Evolutionary conservation across 164 flowering plant species (phyloP), one percentile per base, ranked within the genome.

Genomic region (Hamamelis virginiana): DNA sequence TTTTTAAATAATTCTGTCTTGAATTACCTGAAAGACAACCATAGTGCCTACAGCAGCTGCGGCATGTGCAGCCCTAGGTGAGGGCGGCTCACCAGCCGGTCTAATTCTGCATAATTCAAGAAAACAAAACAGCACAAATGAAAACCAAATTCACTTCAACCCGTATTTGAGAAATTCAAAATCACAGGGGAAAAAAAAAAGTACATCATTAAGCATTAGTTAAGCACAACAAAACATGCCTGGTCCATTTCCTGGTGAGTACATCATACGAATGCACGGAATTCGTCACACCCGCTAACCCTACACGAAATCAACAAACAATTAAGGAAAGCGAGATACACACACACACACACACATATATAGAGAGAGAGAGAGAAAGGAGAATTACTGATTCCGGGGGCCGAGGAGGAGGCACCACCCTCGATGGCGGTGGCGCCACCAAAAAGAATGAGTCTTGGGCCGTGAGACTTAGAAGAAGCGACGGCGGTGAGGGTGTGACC

Each of bases 371-470:
- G 16, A 57, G 52, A 64, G n/a, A 8, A 50, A 12, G 25, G 11
- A 2, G 23, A 9, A 15, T 72, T 55, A 92, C 97, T 70, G 80
- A 93, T 93, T 66, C 98, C 98, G 21, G 98, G 86, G 45, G 80
- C 80, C 25, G 92, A 81, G 62, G 89, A 76, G 67, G 89, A 16
- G 46, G 78, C 82, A 59, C 95, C 97, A 26, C 91, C 91, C 69
- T 92, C 99, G 51, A 96, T 93, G 58, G 99, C 98, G 41, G 98
- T 93, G 72, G 97, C 92, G 65, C 99, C 99, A 50, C 99, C 99
- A 65, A 96, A 96, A 59, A 96, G 89, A 67, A 96, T 89, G 43
- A 96, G 90, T 22, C 97, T 89, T 19, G 96, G 90, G 22, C 99
- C 99, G 46, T 85, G 89, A n/a, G 86, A 60, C 67, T 93, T 90